Base-by-base conservation (phyloP, 129 eudicot species). In the Centella asiatica region DNA sequence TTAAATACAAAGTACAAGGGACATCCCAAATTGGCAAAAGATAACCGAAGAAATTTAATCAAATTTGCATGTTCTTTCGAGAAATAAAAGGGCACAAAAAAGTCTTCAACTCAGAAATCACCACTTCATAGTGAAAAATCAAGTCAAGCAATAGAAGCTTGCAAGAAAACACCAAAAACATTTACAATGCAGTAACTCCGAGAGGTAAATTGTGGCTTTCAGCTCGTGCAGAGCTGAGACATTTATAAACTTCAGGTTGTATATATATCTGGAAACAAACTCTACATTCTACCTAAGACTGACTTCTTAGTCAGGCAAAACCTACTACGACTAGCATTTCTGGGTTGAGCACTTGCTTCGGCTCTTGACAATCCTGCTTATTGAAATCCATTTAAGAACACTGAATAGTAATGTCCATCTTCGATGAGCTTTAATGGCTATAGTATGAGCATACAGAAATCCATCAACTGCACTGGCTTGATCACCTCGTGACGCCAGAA, bases 401-500 rank as follows among this genome's bases (percentile, higher is more conserved):
- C 78, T 72, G 2, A 66, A 77, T 59, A 85, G 67, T 34, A 85
- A 60, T 50, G 64, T 82, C 95, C 95, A 85, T 71, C 89, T 72
- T 71, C 75, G 71, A 29, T 82, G 83, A 70, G 83, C 86, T 66
- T 84, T 84, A 55, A 69, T 74, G 45, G 44, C 45, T 19, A 79
- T 23, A 65, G 83, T 56, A 54, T 61, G 80, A 57, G 83, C 67
- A 61, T 68, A 64, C 47, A 77, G 52, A 72, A 79, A 75, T 64
- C 82, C 77, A 59, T 68, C 74, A 57, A 71, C 76, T 5, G 75
- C 77, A 53, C 70, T 39, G 22, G 65, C 83, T 40, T 79, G 33
- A 54, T 78, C 88, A 23, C 65, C 60, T 47, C 78, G 68, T 14
- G 84, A 71, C 29, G 63, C 77, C 37, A 70, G 48, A 68, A 52